These are phyloP conservation scores for Guillardia theta DNA, from an alignment of 78 protist genomes.

Conservation along the genomic window DNA sequence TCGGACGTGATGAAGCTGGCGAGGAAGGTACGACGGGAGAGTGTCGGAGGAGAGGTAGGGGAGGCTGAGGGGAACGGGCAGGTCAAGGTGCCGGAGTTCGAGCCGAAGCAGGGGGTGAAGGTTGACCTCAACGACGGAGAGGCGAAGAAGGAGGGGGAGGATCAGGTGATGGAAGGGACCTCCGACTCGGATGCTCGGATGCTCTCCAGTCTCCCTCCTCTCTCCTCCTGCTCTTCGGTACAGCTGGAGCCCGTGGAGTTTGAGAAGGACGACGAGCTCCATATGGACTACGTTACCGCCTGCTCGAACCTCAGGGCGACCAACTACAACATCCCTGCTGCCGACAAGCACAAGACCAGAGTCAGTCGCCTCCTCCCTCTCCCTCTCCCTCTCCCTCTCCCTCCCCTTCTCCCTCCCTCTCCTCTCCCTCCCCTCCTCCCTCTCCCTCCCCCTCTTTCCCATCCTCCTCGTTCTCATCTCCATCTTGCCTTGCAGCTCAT, in stretches of 20 bases:
- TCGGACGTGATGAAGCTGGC: not conserved
- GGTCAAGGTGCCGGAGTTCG: constrained; percentile 81
- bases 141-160: not conserved
- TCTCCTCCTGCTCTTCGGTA: not conserved
- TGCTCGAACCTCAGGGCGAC: constrained; percentile 69
- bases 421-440: not conserved
- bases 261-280: constrained; percentile 47
- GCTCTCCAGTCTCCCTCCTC: not conserved
- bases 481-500: not conserved
- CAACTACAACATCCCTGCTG: constrained; percentile 67
- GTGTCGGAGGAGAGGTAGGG: no score
- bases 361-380: not conserved
- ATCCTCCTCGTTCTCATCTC: not conserved
- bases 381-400: not conserved
- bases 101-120: constrained; percentile 77
- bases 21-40: no score
- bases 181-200: not conserved
- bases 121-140: constrained; percentile 40
- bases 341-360: constrained; percentile 42
- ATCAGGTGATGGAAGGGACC: not conserved
- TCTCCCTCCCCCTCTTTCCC: not conserved
- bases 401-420: not conserved
- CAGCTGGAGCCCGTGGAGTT: not conserved
- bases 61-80: not conserved
- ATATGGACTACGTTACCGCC: constrained; percentile 36